These are phyloP conservation scores for Exobasidium cylindrosporum DNA, from an alignment of 1,284 basidiomycete species.

Conservation along the genomic window DNA sequence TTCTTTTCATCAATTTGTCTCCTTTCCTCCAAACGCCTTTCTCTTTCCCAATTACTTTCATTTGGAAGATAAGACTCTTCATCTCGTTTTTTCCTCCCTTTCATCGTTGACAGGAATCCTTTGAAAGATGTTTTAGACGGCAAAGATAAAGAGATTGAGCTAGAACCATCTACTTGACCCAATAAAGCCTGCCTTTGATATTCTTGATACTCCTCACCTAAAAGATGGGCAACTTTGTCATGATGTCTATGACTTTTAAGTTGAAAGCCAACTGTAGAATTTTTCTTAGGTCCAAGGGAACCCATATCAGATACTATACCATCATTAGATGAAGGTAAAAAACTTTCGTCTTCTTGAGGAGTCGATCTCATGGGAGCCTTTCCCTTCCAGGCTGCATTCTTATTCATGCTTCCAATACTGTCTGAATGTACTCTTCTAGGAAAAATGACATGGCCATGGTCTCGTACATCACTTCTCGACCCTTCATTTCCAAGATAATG, in stretches of 20 bases:
- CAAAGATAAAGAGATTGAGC: not conserved
- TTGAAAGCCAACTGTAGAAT: no score
- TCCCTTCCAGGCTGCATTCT: no score
- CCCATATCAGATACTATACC: no score
- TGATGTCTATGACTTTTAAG: not conserved
- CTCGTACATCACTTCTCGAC: no score
- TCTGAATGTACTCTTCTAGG: no score
- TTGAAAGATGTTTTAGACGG: not conserved
- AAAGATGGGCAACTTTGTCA: not conserved
- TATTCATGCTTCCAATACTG: no score
- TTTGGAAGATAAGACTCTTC: not conserved
- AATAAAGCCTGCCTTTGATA: not conserved
- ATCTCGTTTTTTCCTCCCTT: not conserved
- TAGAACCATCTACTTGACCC: not conserved
- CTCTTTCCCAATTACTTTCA: constrained; percentile 5
- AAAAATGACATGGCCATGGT: no score
- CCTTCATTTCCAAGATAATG: no score
- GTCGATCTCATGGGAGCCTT: no score
- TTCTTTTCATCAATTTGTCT: constrained; percentile 1
- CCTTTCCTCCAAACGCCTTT: not conserved
- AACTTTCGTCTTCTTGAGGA: no score
- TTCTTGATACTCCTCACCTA: not conserved
- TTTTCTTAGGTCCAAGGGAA: no score
- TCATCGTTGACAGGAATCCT: not conserved
- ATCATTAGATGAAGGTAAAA: no score